Conservation (phyloP, 2,329 filamentous ascomycete genomes). For the Monilinia fructicola region DNA sequence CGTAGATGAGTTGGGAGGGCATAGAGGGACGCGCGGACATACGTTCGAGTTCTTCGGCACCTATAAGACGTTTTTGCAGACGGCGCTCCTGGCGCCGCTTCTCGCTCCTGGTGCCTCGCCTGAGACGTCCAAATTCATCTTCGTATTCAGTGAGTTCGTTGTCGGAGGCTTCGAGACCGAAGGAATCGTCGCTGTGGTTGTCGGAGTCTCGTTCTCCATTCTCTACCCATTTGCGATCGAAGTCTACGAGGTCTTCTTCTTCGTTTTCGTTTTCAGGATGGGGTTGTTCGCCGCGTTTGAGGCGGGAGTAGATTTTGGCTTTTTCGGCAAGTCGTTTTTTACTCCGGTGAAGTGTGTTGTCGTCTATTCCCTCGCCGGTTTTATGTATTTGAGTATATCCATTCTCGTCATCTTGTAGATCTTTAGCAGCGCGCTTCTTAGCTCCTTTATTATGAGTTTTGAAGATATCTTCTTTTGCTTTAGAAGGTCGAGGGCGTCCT, state of each 20-base stretch:
- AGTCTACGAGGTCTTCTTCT: constrained; percentile 75
- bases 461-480: constrained; percentile 69
- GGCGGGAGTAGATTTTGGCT: constrained; percentile 78
- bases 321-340: constrained; percentile 88
- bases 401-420: constrained; percentile 52
- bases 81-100: constrained; percentile 62
- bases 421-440: constrained; percentile 59
- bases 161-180: constrained; percentile 43
- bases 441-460: constrained; percentile 61
- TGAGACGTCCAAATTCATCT: constrained; percentile 88
- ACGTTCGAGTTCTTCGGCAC: constrained; percentile 61
- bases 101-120: constrained; percentile 69
- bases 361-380: constrained; percentile 48
- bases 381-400: constrained; percentile 60
- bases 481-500: constrained; percentile 54
- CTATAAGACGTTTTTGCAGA: constrained; percentile 51
- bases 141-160: constrained; percentile 76
- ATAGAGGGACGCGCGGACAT: constrained; percentile 67
- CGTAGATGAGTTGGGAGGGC: constrained; percentile 74
- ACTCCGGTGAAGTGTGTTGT: constrained; percentile 58
- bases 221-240: constrained; percentile 87
- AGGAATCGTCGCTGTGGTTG: constrained; percentile 12
- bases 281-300: constrained; percentile 86
- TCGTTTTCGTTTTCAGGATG: constrained; percentile 53
- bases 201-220: constrained; percentile 51